A percentile compares a stretch with the other conserved stretches of the same genome.
phyloP scores from a whole-genome alignment of 2,329 filamentous ascomycete genomes.

The Didymella pinodella region DNA sequence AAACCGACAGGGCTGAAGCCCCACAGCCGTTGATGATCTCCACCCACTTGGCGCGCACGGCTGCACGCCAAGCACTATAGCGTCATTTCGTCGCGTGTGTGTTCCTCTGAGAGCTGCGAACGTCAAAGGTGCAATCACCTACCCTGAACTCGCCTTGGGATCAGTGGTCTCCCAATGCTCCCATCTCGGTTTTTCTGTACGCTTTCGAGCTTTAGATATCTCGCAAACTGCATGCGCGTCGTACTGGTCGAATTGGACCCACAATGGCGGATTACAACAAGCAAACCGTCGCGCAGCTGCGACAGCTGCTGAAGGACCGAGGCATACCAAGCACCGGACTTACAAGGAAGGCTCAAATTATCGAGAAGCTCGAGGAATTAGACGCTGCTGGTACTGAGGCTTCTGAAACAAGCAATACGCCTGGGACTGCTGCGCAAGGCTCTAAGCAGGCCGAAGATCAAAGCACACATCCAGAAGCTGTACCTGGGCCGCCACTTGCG shows the following conservation, averaged over 20 bases:
- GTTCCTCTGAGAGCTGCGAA: constrained; percentile 13
- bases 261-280: constrained; percentile 55
- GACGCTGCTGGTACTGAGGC: constrained; percentile 27
- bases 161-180: background rate
- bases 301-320: constrained; percentile 57
- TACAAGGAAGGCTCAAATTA: constrained; percentile 58
- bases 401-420: constrained; percentile 21
- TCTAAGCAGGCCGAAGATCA: constrained; percentile 13
- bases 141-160: background rate
- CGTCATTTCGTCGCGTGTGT: constrained; percentile 17
- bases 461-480: constrained; percentile 12
- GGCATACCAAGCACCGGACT: constrained; percentile 56
- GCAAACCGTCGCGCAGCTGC: constrained; percentile 57
- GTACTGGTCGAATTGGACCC: background rate
- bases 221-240: background rate
- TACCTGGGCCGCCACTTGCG: constrained; percentile 28
- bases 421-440: constrained; percentile 17
- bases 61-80: constrained; percentile 21
- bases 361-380: constrained; percentile 55
- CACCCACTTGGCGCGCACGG: constrained; percentile 15
- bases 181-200: background rate
- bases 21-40: constrained; percentile 16
- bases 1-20: constrained; percentile 19
- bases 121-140: constrained; percentile 5
- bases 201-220: background rate